These are phyloP conservation scores for Nakazawaea anatomiae DNA, from an alignment of 805 yeast genomes.

Conservation along the genomic window DNA sequence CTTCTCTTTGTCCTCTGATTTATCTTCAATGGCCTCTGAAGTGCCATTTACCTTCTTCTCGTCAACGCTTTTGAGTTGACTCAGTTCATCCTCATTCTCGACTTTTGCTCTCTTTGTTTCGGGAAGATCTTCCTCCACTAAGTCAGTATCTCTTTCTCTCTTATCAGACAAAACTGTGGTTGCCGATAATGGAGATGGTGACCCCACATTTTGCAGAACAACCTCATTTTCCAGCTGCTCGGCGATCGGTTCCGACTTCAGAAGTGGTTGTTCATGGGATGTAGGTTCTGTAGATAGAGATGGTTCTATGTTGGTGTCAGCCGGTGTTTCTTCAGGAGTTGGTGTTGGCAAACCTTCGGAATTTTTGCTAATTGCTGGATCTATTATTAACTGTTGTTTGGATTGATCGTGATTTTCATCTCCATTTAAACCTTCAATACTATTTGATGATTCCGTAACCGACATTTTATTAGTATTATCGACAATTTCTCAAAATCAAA, in stretches of 20 bases:
- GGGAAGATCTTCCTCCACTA: not conserved
- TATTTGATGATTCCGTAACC: not conserved
- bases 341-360: slow-evolving; percentile 10
- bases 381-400: not conserved
- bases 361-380: not conserved
- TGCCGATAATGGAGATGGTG: too few relatives aligned
- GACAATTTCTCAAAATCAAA: not conserved
- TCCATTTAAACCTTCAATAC: not conserved
- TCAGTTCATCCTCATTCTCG: not conserved
- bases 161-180: not conserved
- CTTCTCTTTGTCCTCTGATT: not conserved
- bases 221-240: too few relatives aligned
- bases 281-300: not conserved
- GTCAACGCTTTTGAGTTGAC: too few relatives aligned
- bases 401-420: not conserved
- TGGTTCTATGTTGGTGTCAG: not conserved
- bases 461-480: not conserved
- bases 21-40: too few relatives aligned
- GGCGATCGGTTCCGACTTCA: too few relatives aligned
- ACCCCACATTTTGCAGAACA: too few relatives aligned
- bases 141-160: not conserved
- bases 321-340: slow-evolving; percentile 6
- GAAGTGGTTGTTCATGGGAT: not conserved
- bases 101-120: not conserved
- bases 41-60: too few relatives aligned